A percentile compares a stretch with the other conserved stretches of the same genome.
Conservation (phyloP, 1,284 basidiomycete species). For the Ceratobasidium sp. region DNA sequence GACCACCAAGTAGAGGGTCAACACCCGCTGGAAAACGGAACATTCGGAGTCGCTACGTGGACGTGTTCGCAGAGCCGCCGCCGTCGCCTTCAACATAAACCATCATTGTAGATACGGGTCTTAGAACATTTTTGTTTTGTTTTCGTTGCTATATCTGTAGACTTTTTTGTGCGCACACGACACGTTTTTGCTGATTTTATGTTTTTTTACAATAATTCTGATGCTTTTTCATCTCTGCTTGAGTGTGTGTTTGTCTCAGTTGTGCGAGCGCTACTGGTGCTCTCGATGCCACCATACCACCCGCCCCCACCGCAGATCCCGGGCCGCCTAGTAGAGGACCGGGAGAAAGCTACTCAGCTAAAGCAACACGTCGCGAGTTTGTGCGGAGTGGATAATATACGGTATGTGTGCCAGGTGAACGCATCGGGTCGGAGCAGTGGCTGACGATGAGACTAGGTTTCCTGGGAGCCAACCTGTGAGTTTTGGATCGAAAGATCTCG, state of each 20-base stretch:
- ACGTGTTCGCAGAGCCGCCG: constrained; percentile 71
- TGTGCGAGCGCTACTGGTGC: background rate
- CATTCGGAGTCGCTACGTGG: constrained; percentile 85
- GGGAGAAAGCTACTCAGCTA: constrained; percentile 71
- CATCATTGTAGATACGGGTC: background rate
- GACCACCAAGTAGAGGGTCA: constrained; percentile 37
- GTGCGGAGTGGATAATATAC: constrained; percentile 72
- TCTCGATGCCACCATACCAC: constrained; percentile 41
- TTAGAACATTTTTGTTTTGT: constrained; percentile 48
- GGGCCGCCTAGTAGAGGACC: constrained; percentile 66
- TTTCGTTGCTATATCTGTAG: constrained; percentile 37
- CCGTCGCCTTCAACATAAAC: constrained; percentile 48
- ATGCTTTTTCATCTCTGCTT: constrained; percentile 12
- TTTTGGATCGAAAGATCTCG: constrained; percentile 78
- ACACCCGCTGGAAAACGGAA: constrained; percentile 74
- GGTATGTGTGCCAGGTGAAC: constrained; percentile 57
- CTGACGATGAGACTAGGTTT: constrained; percentile 69
- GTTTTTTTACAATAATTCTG: constrained; percentile 61
- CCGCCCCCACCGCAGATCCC: constrained; percentile 69
- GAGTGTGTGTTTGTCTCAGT: background rate
- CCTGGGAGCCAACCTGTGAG: constrained; percentile 95
- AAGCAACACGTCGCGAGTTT: constrained; percentile 72
- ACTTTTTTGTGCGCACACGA: constrained; percentile 40
- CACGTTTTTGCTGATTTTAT: constrained; percentile 50
- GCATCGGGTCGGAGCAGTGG: background rate